Evolutionary conservation across 2,329 filamentous ascomycete genomes (phyloP).

Genomic region (Stagonosporopsis tanaceti): DNA sequence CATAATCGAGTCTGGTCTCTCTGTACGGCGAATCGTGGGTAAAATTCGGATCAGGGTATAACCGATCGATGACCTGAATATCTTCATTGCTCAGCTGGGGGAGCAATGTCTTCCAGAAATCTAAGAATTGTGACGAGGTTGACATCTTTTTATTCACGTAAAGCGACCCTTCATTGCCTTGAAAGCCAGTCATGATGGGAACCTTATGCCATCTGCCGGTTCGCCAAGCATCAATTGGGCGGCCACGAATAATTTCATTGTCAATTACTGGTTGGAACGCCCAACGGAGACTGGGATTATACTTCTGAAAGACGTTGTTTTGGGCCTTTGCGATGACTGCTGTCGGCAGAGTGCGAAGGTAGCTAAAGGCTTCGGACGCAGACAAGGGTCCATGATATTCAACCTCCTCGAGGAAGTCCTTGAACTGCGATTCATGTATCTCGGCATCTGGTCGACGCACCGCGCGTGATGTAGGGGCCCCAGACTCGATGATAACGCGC

Average conservation of each 20-base stretch:
- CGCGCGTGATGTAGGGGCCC: conserved; percentile 57
- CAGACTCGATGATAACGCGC: conserved; percentile 57
- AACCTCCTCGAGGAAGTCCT: conserved; percentile 50
- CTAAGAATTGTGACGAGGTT: conserved; percentile 61
- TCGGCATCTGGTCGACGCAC: conserved; percentile 52
- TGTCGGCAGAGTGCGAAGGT: conserved; percentile 51
- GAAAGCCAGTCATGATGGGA: conserved; percentile 74
- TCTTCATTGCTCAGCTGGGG: conserved; percentile 50
- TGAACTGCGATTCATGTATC: conserved; percentile 57
- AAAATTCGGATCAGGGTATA: background rate
- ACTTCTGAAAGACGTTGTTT: conserved; percentile 54
- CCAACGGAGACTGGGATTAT: conserved; percentile 58
- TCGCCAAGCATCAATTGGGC: conserved; percentile 68
- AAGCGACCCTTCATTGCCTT: conserved; percentile 71
- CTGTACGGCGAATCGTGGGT: background rate
- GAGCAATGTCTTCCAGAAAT: conserved; percentile 69
- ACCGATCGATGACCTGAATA: background rate
- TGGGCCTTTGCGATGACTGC: conserved; percentile 51
- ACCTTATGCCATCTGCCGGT: conserved; percentile 62
- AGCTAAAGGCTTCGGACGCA: background rate
- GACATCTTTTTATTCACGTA: conserved; percentile 66
- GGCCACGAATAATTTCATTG: conserved; percentile 64
- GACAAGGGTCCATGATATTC: conserved; percentile 39
- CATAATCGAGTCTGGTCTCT: background rate
- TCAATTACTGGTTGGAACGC: conserved; percentile 68